Percentiles rank a stretch among this genome's conserved stretches.
Conservation (phyloP, 2,329 filamentous ascomycete species). For the Paramyrothecium roridum region DNA sequence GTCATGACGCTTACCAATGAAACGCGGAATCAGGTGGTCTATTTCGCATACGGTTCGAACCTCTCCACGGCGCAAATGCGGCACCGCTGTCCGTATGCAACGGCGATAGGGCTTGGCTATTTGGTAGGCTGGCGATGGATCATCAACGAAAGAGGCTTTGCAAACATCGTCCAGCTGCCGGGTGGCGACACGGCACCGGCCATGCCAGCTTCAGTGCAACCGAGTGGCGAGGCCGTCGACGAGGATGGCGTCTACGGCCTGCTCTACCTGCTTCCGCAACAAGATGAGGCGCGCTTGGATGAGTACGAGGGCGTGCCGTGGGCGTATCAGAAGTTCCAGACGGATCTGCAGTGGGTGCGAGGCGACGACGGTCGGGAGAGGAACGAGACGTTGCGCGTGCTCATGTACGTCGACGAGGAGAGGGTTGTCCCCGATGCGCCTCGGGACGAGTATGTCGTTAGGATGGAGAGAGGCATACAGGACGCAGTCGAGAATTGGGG, state of each 20-base stretch:
- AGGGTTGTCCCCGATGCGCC: conserved; percentile 36
- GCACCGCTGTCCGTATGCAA: conserved; percentile 55
- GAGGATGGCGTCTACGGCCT: conserved; percentile 51
- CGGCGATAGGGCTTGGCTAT: conserved; percentile 53
- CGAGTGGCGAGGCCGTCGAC: conserved; percentile 4
- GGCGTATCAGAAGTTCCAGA: conserved; percentile 53
- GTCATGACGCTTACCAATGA: conserved; percentile 30
- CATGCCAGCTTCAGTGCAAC: conserved; percentile 5
- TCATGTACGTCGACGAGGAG: conserved; percentile 59
- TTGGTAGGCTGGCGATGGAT: conserved; percentile 60
- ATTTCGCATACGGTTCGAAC: conserved; percentile 72
- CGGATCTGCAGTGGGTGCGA: conserved; percentile 27
- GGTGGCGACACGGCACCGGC: not conserved
- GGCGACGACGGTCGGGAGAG: conserved; percentile 15
- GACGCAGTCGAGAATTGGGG: conserved; percentile 54
- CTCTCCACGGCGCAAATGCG: conserved; percentile 65
- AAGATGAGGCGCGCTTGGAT: conserved; percentile 53
- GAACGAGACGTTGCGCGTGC: conserved; percentile 29
- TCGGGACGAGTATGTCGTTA: conserved; percentile 54
- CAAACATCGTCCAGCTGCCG: conserved; percentile 55
- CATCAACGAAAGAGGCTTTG: conserved; percentile 65
- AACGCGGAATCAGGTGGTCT: conserved; percentile 39
- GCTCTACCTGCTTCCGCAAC: conserved; percentile 46
- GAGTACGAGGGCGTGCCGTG: conserved; percentile 59
- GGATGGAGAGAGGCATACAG: conserved; percentile 61